Evolutionary conservation across 148 eudicot species (phyloP), one percentile per base, ranked within the genome.

Genomic region (Chenopodium formosanum): DNA sequence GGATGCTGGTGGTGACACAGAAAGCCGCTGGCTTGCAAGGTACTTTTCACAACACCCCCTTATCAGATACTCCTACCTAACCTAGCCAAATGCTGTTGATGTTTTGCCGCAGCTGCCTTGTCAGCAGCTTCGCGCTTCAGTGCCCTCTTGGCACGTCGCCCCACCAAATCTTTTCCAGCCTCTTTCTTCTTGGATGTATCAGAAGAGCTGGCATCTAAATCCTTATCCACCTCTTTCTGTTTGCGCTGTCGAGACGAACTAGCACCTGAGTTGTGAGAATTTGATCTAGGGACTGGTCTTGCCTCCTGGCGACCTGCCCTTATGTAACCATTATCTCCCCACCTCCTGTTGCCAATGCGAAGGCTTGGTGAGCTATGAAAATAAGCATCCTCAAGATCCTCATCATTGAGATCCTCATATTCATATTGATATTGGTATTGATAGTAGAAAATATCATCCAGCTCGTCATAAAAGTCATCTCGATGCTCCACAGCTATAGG

Each of bases 41-140:
- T 37, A 66, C 60, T 74, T 22, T 25, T 40, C 82, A 53, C 60
- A 74, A 25, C 74, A 74, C 46, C 75, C 73, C 37, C n/a, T 12
- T 16, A 78, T 25, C 58, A 72, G 31, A 81, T 82, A 87, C 83
- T 87, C 88, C 91, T 83, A 66, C 92, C 91, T 82, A 91, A 81
- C 93, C 96, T 91, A 75, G 82, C 89, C 86, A 95, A 82, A 75
- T 89, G 96, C 81, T 91, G 88, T 85, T 92, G 90, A 83, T 93
- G 96, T 83, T 93, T 93, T 1, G 87, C 94, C 47, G 95, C 95
- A 22, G 97, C 95, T 2, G 97, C 97, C 86, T 93, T 90, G 25
- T 92, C 92, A 65, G 96, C 97, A 72, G 97, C 98, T 89, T 93
- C 97, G 11, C 97, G 94, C 88, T 93, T 95, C 72, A 89, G 87